Percentiles rank a stretch among this genome's conserved stretches.
Conservation (phyloP, 108 stramenopile genomes). For the Nitzschia putrida region DNA sequence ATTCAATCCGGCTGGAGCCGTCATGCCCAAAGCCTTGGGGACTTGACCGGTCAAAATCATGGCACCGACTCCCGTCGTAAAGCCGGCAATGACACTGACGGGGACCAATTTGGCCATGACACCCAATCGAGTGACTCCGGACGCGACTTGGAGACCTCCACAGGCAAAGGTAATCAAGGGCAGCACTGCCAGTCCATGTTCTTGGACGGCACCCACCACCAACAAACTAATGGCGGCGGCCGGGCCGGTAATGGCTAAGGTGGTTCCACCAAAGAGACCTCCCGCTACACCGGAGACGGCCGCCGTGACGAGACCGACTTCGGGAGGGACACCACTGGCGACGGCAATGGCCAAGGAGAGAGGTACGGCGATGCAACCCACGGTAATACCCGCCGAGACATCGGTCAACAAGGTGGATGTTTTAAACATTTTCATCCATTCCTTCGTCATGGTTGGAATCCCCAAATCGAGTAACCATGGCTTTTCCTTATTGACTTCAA, state of each 20-base stretch:
- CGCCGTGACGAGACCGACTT: slow-evolving; percentile 33
- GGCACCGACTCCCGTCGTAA: slow-evolving; percentile 35
- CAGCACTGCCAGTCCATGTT: slow-evolving; percentile 31
- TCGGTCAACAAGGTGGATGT: slow-evolving; percentile 34
- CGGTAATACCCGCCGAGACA: slow-evolving; percentile 34
- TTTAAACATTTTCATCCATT: slow-evolving; percentile 35
- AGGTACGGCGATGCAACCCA: slow-evolving; percentile 37
- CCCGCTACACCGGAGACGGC: slow-evolving; percentile 32
- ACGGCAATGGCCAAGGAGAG: slow-evolving; percentile 34
- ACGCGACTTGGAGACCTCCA: slow-evolving; percentile 28
- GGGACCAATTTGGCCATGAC: slow-evolving; percentile 35
- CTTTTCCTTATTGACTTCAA: no score
- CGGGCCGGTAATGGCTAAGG: slow-evolving; percentile 34
- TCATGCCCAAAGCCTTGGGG: slow-evolving; percentile 37
- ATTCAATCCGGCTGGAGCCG: slow-evolving; percentile 25
- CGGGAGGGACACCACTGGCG: slow-evolving; percentile 33
- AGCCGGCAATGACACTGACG: slow-evolving; percentile 37
- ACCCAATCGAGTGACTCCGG: slow-evolving; percentile 26
- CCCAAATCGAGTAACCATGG: slow-evolving; percentile 16
- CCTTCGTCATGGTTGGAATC: slow-evolving; percentile 18
- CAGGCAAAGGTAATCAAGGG: slow-evolving; percentile 35
- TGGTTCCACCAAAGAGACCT: slow-evolving; percentile 35
- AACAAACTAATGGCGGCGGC: slow-evolving; percentile 33
- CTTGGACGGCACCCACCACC: slow-evolving; percentile 32
- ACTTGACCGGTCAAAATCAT: slow-evolving; percentile 35